Evolutionary conservation across 2,329 filamentous ascomycete genomes (phyloP).

Genomic region (Ophiostoma sp.): DNA sequence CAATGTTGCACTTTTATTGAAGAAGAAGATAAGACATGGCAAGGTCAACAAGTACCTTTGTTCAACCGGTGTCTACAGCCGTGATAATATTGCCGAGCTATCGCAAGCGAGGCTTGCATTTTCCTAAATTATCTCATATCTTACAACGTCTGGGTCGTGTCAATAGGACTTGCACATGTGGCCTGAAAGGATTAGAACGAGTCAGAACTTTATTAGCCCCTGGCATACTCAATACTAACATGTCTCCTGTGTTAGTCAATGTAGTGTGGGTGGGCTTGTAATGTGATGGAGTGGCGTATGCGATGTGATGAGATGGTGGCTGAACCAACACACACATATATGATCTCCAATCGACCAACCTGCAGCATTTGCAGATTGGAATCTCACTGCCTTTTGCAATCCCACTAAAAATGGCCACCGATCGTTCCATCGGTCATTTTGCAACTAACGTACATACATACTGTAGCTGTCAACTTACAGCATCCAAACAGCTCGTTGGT

Average conservation of each 20-base stretch:
- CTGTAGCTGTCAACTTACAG: not conserved
- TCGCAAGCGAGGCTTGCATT: not conserved
- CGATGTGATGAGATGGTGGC: not conserved
- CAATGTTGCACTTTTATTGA: not conserved
- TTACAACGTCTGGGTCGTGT: not conserved
- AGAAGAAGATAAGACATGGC: not conserved
- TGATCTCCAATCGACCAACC: not conserved
- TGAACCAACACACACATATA: not conserved
- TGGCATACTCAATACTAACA: not conserved
- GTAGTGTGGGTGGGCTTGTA: not conserved
- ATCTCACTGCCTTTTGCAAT: not conserved
- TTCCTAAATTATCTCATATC: not conserved
- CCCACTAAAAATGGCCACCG: not conserved
- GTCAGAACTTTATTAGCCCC: not conserved
- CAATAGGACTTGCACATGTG: not conserved
- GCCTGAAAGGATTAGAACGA: not conserved
- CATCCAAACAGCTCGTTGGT: not conserved
- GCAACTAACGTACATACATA: too few species aligned
- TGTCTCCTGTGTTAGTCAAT: conserved; percentile 3
- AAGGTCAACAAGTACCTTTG: not conserved
- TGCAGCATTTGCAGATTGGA: not conserved
- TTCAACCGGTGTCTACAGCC: not conserved
- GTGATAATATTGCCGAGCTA: not conserved
- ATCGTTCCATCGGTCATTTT: not conserved
- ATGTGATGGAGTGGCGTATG: not conserved